phyloP scores from a whole-genome alignment of 257 asterid species.

The Coffea eugenioides region DNA sequence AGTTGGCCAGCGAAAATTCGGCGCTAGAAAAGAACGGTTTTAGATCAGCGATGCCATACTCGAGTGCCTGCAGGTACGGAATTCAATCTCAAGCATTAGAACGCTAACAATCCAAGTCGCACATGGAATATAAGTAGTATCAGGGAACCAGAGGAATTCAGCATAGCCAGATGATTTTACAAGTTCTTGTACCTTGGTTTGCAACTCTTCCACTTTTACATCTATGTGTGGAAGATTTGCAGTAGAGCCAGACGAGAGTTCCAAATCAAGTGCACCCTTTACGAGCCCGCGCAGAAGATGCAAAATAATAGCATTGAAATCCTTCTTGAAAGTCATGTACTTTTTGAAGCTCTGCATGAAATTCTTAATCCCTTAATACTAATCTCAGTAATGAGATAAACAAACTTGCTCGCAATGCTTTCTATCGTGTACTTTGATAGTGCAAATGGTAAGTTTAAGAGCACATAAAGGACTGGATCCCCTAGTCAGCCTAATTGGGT shows the following conservation, averaged over 20 bases:
- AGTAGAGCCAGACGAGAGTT: slow-evolving; percentile 53
- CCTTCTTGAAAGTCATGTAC: slow-evolving; percentile 85
- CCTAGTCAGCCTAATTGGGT: background rate
- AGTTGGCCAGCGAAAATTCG: slow-evolving; percentile 64
- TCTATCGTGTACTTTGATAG: background rate
- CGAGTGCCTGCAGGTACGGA: slow-evolving; percentile 61
- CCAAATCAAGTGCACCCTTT: slow-evolving; percentile 65
- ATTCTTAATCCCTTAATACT: slow-evolving; percentile 17
- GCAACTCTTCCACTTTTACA: slow-evolving; percentile 80
- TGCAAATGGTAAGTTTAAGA: background rate
- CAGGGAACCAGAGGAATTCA: background rate
- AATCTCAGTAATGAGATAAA: background rate
- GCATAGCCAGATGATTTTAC: background rate
- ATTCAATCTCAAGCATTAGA: background rate
- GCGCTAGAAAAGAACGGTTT: slow-evolving; percentile 67
- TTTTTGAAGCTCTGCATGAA: slow-evolving; percentile 77
- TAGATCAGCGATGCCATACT: slow-evolving; percentile 75
- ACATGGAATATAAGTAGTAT: background rate
- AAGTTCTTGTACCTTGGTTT: slow-evolving; percentile 59
- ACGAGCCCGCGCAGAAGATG: slow-evolving; percentile 84
- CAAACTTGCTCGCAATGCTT: background rate
- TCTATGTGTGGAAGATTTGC: slow-evolving; percentile 54
- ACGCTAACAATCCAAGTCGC: background rate
- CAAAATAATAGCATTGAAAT: slow-evolving; percentile 71
- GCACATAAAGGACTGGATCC: background rate